These are phyloP conservation scores for Camellia lanceoleosa DNA, from an alignment of 148 eudicot genomes.

Conservation along the genomic window DNA sequence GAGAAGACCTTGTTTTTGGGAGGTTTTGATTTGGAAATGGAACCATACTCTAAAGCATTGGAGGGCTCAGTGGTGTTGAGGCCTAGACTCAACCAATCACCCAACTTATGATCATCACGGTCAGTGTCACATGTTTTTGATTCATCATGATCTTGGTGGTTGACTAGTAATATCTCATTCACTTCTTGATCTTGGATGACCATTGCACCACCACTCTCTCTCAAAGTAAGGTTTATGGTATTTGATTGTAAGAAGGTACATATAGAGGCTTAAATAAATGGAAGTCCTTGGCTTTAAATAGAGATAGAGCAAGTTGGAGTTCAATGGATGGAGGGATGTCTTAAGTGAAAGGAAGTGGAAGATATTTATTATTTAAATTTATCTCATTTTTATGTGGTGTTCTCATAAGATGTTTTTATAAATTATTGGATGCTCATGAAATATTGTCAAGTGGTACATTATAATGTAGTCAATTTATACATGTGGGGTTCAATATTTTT, in stretches of 20 bases:
- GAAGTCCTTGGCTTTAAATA: neutral
- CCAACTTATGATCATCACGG: neutral
- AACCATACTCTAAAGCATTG: neutral
- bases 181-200: neutral
- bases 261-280: neutral
- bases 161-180: neutral
- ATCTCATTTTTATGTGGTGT: no score
- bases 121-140: neutral
- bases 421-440: no score
- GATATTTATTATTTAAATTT: no score
- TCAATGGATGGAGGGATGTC: neutral
- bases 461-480: no score
- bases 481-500: no score
- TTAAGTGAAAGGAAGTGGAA: neutral
- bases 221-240: neutral
- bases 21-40: neutral
- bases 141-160: neutral
- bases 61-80: neutral
- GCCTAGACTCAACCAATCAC: neutral
- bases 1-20: conserved; percentile 12
- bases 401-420: no score
- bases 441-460: no score
- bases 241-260: neutral
- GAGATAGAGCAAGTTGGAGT: neutral
- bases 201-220: neutral